phyloP scores from a whole-genome alignment of 176 grass and related monocot genomes.

The Bothriochloa decipiens region DNA sequence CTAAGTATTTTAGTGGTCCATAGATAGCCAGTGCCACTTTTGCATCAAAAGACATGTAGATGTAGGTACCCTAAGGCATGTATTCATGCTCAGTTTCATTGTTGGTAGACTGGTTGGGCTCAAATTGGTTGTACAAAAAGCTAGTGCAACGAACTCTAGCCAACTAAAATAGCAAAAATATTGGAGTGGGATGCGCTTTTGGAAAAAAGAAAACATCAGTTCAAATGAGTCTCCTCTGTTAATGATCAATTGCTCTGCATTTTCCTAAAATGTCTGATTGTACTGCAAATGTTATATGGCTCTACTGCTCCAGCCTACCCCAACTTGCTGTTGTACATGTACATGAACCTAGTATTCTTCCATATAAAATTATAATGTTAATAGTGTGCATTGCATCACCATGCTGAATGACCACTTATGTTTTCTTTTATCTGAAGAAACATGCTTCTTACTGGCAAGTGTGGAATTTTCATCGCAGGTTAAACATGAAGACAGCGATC shows the following conservation, averaged over 20 bases:
- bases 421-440: not conserved
- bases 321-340: not conserved
- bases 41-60: not conserved
- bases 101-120: slow-evolving; percentile 6
- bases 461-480: slow-evolving; percentile 40
- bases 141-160: not conserved
- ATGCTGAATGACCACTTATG: not conserved
- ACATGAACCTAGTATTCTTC: not conserved
- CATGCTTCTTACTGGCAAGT: not conserved
- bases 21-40: not conserved
- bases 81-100: not conserved
- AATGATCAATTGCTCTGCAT: slow-evolving; percentile 7
- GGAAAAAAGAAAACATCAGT: not conserved
- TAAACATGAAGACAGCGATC: slow-evolving; percentile 64
- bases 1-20: not conserved
- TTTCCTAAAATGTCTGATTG: slow-evolving; percentile 12
- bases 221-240: slow-evolving; percentile 15
- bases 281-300: slow-evolving; percentile 7
- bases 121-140: slow-evolving; percentile 18
- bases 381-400: not conserved
- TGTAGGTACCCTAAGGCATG: not conserved
- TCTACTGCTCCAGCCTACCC: not conserved
- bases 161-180: not conserved
- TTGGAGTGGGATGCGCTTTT: not conserved
- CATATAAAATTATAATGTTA: not conserved